These are phyloP conservation scores for Gracilaria gracilis DNA, from an alignment of 23 red algal genomes.

Conservation along the genomic window DNA sequence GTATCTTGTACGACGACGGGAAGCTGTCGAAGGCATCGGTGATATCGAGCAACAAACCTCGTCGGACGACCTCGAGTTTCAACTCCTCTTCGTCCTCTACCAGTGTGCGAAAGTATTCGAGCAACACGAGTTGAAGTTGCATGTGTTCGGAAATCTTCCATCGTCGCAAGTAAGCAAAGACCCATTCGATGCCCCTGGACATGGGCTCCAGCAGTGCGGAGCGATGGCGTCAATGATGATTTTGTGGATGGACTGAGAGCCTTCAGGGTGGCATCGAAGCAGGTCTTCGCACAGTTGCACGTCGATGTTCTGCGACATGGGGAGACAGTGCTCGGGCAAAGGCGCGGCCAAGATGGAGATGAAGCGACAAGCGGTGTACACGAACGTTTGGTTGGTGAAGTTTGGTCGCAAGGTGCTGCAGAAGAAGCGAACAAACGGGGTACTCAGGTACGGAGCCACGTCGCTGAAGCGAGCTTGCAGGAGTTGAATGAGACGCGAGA, in stretches of 20 bases:
- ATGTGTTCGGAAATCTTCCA: constrained; percentile 23
- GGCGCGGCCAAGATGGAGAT: constrained; percentile 10
- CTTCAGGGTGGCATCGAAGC: constrained; percentile 12
- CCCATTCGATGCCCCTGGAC: constrained; percentile 1
- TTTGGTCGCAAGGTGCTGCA: constrained; percentile 32
- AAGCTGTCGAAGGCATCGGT: constrained; percentile 1
- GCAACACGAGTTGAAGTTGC: constrained; percentile 24
- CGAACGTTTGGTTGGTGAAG: constrained; percentile 3
- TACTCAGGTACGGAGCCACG: not conserved
- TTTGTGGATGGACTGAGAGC: constrained; percentile 8
- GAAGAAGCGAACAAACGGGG: not conserved
- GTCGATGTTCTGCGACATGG: constrained; percentile 18
- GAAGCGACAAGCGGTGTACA: constrained; percentile 33
- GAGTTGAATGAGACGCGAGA: constrained; percentile 2
- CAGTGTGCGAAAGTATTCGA: constrained; percentile 34
- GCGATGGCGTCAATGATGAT: constrained; percentile 18
- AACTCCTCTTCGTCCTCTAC: constrained; percentile 28
- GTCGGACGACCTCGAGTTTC: not conserved
- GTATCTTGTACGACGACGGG: constrained; percentile 15
- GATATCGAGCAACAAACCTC: not conserved
- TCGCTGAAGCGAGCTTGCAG: not conserved
- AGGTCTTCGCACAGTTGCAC: constrained; percentile 4
- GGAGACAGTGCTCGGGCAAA: constrained; percentile 6
- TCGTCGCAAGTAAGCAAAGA: constrained; percentile 24
- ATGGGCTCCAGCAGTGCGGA: not conserved